These are phyloP conservation scores for Chrysanthemum lavandulifolium DNA, from an alignment of 129 eudicot species.

Conservation along the genomic window DNA sequence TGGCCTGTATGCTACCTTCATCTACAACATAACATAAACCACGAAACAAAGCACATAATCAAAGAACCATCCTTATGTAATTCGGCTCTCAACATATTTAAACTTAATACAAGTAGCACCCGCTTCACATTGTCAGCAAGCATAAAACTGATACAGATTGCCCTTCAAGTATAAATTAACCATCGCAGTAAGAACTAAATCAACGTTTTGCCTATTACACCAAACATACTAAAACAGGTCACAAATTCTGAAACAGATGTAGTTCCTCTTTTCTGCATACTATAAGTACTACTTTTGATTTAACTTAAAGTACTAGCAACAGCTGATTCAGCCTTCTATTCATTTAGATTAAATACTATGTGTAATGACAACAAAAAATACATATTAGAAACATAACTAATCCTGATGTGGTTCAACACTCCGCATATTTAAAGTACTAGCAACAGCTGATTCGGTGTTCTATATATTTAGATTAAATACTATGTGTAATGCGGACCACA, in stretches of 20 bases:
- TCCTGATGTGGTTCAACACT: too few relatives aligned
- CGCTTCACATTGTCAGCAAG: slow-evolving; percentile 14
- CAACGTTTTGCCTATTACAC: not conserved
- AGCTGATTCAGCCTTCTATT: not conserved
- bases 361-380: too few relatives aligned
- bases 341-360: too few relatives aligned
- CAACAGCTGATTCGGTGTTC: too few relatives aligned
- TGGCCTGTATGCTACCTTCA: slow-evolving; percentile 86
- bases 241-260: slow-evolving; percentile 3
- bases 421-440: too few relatives aligned
- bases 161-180: not conserved
- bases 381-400: too few relatives aligned
- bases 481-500: too few relatives aligned
- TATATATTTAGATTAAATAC: too few relatives aligned
- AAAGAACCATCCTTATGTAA: slow-evolving; percentile 3
- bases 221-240: slow-evolving; percentile 9
- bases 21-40: slow-evolving; percentile 40
- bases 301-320: not conserved
- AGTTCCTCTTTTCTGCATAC: slow-evolving; percentile 3
- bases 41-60: not conserved
- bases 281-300: not conserved
- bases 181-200: too few relatives aligned
- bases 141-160: slow-evolving; percentile 6
- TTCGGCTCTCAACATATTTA: slow-evolving; percentile 10
- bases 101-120: slow-evolving; percentile 9